A percentile compares a stretch with the other conserved stretches of the same genome.
Evolutionary conservation across 208 protist species (phyloP).

Genomic region (Strigomonas culicis): DNA sequence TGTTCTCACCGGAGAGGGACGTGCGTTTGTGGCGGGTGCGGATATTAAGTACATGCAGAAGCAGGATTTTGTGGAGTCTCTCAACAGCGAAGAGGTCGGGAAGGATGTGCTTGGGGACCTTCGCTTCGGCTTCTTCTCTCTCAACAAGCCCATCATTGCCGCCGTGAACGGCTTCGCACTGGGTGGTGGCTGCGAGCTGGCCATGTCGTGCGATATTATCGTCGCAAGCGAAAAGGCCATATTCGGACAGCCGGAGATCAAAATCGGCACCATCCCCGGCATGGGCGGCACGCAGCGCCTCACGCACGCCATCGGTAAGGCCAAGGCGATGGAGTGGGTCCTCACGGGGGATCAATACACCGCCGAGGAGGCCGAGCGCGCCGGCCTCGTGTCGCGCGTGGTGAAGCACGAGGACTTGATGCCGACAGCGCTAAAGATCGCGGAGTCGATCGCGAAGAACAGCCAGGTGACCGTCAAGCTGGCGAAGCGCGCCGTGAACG

Average conservation of each 20-base stretch:
- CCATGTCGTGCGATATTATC: conserved; percentile 91
- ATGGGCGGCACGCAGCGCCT: conserved; percentile 92
- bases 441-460: conserved; percentile 60
- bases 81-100: conserved; percentile 32
- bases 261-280: conserved; percentile 92
- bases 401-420: conserved; percentile 76
- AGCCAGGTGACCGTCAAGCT: conserved; percentile 83
- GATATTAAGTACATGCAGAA: conserved; percentile 96
- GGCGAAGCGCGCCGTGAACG: conserved; percentile 89
- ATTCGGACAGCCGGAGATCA: conserved; percentile 92
- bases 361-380: conserved; percentile 68
- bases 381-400: conserved; percentile 82
- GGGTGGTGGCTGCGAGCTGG: conserved; percentile 92
- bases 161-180: conserved; percentile 88
- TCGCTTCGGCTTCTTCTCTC: not conserved
- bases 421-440: conserved; percentile 52
- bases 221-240: conserved; percentile 78
- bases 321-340: conserved; percentile 93
- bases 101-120: not conserved
- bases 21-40: conserved; percentile 95
- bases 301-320: conserved; percentile 85
- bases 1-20: conserved; percentile 91
- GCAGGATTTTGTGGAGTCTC: conserved; percentile 55
- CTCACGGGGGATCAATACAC: conserved; percentile 84
- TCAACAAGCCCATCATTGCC: conserved; percentile 88